These are phyloP conservation scores for Ilex aquifolium DNA, from an alignment of 257 asterid species.

Conservation along the genomic window DNA sequence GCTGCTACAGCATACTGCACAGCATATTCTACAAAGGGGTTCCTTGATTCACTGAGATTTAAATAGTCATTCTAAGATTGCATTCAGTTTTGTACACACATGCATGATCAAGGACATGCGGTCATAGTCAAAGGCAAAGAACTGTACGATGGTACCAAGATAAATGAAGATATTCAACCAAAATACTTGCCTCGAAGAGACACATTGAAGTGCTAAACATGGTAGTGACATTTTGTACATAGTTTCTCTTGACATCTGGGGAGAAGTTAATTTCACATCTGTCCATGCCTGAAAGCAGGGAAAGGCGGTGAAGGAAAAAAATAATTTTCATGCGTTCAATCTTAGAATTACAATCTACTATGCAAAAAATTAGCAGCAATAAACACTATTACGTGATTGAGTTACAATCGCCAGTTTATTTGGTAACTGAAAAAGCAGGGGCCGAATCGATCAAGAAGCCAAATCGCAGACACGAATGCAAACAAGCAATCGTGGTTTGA, in stretches of 20 bases:
- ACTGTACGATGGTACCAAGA: slow-evolving; percentile 12
- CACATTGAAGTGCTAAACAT: slow-evolving; percentile 50
- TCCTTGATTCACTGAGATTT: slow-evolving; percentile 70
- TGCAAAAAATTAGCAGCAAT: no score
- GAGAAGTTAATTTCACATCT: slow-evolving; percentile 89
- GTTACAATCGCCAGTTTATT: no score
- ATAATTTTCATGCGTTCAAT: not conserved
- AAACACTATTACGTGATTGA: no score
- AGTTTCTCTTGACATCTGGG: slow-evolving; percentile 92
- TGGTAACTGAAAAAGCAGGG: no score
- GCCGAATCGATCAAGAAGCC: no score
- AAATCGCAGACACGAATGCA: no score
- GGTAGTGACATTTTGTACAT: slow-evolving; percentile 68
- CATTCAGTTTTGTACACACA: no score
- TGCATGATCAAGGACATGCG: slow-evolving; percentile 11
- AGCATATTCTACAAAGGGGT: slow-evolving; percentile 90
- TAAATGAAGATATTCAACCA: not conserved
- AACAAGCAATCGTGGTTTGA: no score
- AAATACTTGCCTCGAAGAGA: slow-evolving; percentile 49
- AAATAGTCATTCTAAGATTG: not conserved
- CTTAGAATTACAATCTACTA: no score
- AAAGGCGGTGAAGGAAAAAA: not conserved
- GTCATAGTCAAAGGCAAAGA: not conserved
- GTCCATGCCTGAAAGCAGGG: slow-evolving; percentile 59
- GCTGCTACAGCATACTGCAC: slow-evolving; percentile 85